Evolutionary conservation across 768 basidiomycete species (phyloP).

Genomic region (Hysterangium stoloniferum): DNA sequence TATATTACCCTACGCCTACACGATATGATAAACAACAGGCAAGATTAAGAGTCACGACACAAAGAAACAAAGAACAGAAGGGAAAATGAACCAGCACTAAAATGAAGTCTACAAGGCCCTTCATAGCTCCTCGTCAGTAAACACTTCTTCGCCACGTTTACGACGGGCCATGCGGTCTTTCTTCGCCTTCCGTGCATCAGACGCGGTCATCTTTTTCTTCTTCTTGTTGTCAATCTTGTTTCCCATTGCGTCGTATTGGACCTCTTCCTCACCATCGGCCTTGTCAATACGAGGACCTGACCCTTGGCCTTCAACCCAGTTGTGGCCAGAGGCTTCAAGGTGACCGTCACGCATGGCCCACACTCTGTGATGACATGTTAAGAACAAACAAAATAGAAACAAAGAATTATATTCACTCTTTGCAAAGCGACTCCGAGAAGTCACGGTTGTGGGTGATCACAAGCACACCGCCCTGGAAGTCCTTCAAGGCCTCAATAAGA

Average conservation of each 20-base stretch:
- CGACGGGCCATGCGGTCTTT: constrained; percentile 91
- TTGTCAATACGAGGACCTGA: constrained; percentile 92
- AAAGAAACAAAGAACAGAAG: constrained; percentile 1
- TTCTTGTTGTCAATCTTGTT: constrained; percentile 90
- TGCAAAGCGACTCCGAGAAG: constrained; percentile 98
- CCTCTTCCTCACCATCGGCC: constrained; percentile 86
- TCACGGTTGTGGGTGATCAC: constrained; percentile 97
- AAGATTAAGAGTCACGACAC: background rate
- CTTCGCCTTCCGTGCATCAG: constrained; percentile 88
- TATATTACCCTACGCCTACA: constrained; percentile 12
- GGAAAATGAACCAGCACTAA: too few species aligned
- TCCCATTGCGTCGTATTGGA: constrained; percentile 92
- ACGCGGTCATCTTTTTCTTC: constrained; percentile 75
- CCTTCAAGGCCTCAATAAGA: constrained; percentile 95
- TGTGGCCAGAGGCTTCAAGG: constrained; percentile 95
- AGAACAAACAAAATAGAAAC: background rate
- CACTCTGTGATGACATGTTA: constrained; percentile 33
- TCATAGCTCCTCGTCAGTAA: constrained; percentile 44
- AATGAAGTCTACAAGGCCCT: background rate
- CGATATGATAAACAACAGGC: constrained; percentile 8
- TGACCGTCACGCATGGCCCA: constrained; percentile 99
- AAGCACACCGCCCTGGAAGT: constrained; percentile 97
- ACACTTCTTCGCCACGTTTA: constrained; percentile 75
- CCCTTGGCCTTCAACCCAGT: constrained; percentile 99
- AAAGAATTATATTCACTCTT: constrained; percentile 37